Evolutionary conservation across 768 basidiomycete species (phyloP).

Genomic region (Leucocoprinus birnbaumii): DNA sequence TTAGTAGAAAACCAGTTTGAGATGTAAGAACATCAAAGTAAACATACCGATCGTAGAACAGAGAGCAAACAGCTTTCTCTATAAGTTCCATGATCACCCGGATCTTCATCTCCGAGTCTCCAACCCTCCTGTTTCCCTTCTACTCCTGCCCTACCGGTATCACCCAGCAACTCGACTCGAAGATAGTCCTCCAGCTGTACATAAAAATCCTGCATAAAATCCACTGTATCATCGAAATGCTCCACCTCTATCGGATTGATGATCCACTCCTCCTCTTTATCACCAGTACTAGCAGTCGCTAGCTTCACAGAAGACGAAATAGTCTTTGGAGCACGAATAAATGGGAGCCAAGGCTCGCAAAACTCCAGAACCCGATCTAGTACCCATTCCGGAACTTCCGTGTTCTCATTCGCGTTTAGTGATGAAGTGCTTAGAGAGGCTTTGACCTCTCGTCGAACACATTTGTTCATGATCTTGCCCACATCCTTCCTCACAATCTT

Average conservation of each 20-base stretch:
- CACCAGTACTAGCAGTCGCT: background rate
- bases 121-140: slow-evolving; percentile 31
- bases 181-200: slow-evolving; percentile 62
- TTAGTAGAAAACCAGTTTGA: too few relatives aligned
- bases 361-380: slow-evolving; percentile 57
- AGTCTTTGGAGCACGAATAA: slow-evolving; percentile 28
- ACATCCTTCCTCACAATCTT: slow-evolving; percentile 52
- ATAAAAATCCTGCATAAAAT: slow-evolving; percentile 72
- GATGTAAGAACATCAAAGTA: background rate
- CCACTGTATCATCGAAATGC: slow-evolving; percentile 45
- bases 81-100: slow-evolving; percentile 67
- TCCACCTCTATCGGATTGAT: slow-evolving; percentile 43
- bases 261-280: slow-evolving; percentile 27
- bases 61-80: slow-evolving; percentile 64
- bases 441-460: slow-evolving; percentile 55
- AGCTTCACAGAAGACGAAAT: background rate
- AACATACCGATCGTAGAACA: slow-evolving; percentile 81
- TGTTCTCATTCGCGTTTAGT: background rate
- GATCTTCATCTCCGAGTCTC: slow-evolving; percentile 43
- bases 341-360: slow-evolving; percentile 53
- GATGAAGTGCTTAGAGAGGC: slow-evolving; percentile 27
- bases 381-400: slow-evolving; percentile 45
- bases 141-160: slow-evolving; percentile 19
- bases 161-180: slow-evolving; percentile 29
- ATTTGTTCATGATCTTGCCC: slow-evolving; percentile 48